Conservation (phyloP, 129 eudicot species). For the Centrapalus pauciflorus region DNA sequence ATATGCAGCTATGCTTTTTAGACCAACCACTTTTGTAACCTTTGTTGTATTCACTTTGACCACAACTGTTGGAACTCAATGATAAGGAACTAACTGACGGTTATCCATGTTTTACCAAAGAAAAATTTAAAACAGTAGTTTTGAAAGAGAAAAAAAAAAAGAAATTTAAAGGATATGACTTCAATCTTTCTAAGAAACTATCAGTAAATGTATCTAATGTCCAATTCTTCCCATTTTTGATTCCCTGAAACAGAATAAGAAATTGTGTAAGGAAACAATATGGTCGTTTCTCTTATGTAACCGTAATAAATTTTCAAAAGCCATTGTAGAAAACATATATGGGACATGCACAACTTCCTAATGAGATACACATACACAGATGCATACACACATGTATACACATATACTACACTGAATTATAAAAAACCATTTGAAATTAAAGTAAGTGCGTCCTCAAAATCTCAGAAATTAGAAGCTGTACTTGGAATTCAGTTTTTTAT, state of each 20-base stretch:
- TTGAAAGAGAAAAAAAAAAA: too few relatives aligned
- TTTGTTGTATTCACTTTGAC: conserved; percentile 39
- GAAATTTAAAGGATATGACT: conserved; percentile 82
- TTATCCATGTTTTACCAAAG: background rate
- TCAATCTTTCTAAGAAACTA: conserved; percentile 41
- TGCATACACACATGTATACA: background rate
- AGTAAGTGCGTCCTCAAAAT: too few relatives aligned
- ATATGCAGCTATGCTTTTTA: conserved; percentile 96
- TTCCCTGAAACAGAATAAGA: conserved; percentile 43
- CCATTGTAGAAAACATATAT: background rate
- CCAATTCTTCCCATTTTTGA: conserved; percentile 50
- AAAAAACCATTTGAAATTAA: too few relatives aligned
- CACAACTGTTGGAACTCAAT: conserved; percentile 41
- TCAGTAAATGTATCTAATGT: conserved; percentile 64
- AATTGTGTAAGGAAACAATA: background rate
- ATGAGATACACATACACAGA: background rate
- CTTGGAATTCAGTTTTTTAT: too few relatives aligned
- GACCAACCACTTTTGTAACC: conserved; percentile 54
- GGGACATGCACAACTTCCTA: background rate
- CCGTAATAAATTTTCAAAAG: background rate
- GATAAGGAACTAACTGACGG: conserved; percentile 48
- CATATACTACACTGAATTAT: too few relatives aligned
- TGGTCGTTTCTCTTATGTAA: background rate
- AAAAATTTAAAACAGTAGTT: background rate
- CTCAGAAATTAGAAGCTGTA: too few relatives aligned